Base-by-base conservation (phyloP, 169 alveolate species). In the Plasmodium yoelii region DNA sequence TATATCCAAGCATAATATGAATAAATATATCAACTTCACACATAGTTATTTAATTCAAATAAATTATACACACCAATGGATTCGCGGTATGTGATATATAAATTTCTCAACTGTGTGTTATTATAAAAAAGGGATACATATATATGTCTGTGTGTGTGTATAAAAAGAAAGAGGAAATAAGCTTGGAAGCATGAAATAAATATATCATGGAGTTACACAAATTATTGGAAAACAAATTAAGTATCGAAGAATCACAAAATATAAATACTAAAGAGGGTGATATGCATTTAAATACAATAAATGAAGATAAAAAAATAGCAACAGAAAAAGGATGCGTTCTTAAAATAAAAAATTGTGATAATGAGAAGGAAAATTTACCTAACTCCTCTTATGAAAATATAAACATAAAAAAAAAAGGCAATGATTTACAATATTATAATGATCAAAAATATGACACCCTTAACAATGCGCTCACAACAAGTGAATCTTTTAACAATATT, bases 131-230 rank as follows among this genome's bases (percentile, higher is more conserved):
- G 42, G 42, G 42, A 34, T 34, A 3, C 42, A 34, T 34, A 34
- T 34, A 39, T n/a, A 1, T 65, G 13, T 65, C 49, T 28, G 15
- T 34, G 59, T 65, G 56, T 65, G 15, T 65, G 51, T 24, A 34
- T n/a, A 18, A 57, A 57, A 57, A 57, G 19, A 57, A 4, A 51
- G 22, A 3, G 59, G 19, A 51, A 51, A 6, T 13, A 3, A 15
- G 5, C 59, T 13, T 57, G 51, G 26, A 46, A 68, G 26, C 46
- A 69, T 69, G 80, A 69, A 47, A 69, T 69, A 69, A 69, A 69
- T n/a, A 46, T 69, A 69, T 46, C 42, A 69, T 69, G 80, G 80
- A 53, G 24, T 47, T 69, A 22, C n/a, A 69, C 51, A 49, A 69
- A 19, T 22, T 18, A 47, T 12, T 57, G 65, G 51, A 69, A 46